phyloP scores from a whole-genome alignment of 768 basidiomycete genomes.

The Fomitopsis serialis region DNA sequence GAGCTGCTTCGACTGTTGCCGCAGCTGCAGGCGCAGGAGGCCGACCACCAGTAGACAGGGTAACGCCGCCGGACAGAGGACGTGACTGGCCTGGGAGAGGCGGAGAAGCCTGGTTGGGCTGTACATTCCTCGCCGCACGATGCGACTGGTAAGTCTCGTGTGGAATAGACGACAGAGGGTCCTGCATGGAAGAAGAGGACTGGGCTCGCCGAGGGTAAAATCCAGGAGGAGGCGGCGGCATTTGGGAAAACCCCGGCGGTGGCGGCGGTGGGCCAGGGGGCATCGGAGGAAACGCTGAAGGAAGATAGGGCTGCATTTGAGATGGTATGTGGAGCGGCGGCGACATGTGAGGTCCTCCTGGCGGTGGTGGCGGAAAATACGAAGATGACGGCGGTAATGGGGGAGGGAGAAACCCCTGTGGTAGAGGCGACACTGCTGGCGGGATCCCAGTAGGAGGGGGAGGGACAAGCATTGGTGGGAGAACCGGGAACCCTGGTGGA shows the following conservation, averaged over 20 bases:
- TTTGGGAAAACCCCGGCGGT: slow-evolving; percentile 18
- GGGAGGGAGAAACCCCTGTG: slow-evolving; percentile 9
- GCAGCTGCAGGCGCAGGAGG: slow-evolving; percentile 34
- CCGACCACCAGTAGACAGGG: slow-evolving; percentile 21
- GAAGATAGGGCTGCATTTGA: slow-evolving; percentile 4
- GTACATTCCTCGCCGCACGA: slow-evolving; percentile 37
- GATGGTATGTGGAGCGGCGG: slow-evolving; percentile 2
- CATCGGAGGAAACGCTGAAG: slow-evolving; percentile 10
- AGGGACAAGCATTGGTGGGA: not conserved
- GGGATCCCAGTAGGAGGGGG: slow-evolving; percentile 8
- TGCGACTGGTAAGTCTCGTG: slow-evolving; percentile 78
- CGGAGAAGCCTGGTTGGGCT: slow-evolving; percentile 13
- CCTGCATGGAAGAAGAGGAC: slow-evolving; percentile 54
- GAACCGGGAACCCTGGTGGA: slow-evolving; percentile 6
- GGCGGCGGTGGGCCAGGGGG: slow-evolving; percentile 14
- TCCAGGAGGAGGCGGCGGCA: slow-evolving; percentile 48
- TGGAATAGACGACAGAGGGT: slow-evolving; percentile 70
- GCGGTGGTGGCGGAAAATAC: slow-evolving; percentile 13
- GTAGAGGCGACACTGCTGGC: not conserved
- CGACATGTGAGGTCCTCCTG: slow-evolving; percentile 14
- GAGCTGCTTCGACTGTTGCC: slow-evolving; percentile 79
- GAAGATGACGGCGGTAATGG: not conserved
- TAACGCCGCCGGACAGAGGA: slow-evolving; percentile 17
- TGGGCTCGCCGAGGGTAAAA: slow-evolving; percentile 57
- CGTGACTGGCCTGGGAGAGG: slow-evolving; percentile 14